Evolutionary conservation across 345 rosid genomes (phyloP).

Genomic region (Boechera divaricarpa): DNA sequence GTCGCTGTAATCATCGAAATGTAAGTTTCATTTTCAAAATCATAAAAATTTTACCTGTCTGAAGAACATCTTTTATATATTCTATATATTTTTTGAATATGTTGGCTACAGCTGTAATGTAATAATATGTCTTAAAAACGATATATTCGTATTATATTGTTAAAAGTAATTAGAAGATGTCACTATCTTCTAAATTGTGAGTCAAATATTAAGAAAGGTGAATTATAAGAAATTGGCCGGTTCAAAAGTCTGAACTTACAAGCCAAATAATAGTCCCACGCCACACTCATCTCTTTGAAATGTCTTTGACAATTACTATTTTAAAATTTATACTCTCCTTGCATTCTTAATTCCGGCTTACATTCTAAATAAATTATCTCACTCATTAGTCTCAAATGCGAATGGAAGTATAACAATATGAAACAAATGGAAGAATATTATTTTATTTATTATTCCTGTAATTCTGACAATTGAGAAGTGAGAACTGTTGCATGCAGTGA

Average conservation of each 20-base stretch:
- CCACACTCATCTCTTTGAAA: conserved; percentile 38
- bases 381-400: conserved; percentile 17
- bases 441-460: not conserved
- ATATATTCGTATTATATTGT: not conserved
- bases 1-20: conserved; percentile 19
- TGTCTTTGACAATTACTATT: conserved; percentile 34
- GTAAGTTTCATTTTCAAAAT: not conserved
- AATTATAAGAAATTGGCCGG: conserved; percentile 39
- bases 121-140: not conserved
- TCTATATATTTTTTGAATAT: not conserved
- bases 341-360: not conserved
- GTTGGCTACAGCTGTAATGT: conserved; percentile 27
- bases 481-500: conserved; percentile 37
- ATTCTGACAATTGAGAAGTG: conserved; percentile 13
- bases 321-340: not conserved
- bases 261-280: conserved; percentile 45
- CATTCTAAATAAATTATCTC: conserved; percentile 1
- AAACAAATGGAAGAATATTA: not conserved
- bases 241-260: conserved; percentile 45
- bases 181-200: conserved; percentile 27
- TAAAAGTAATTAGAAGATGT: conserved; percentile 35
- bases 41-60: not conserved
- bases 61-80: not conserved
- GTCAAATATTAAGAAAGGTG: conserved; percentile 33
- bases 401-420: conserved; percentile 15